Base-by-base conservation (phyloP, 2,329 filamentous ascomycete species). In the Claviceps maximensis region DNA sequence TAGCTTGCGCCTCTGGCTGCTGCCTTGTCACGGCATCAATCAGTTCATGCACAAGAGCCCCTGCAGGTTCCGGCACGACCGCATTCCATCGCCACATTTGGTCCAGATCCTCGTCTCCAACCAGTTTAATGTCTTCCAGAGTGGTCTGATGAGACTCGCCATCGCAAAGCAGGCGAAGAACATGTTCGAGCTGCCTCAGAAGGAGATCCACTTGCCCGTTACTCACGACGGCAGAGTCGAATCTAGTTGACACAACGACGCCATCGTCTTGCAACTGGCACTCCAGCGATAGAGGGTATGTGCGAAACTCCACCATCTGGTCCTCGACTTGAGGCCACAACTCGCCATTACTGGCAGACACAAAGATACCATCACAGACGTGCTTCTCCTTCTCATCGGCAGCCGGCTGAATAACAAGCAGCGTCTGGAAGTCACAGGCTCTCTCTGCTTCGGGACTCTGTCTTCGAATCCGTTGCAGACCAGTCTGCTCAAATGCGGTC, bases 381-480 rank as follows among this genome's bases (percentile, higher is more conserved):
- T 23, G 44, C 38, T 52, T 52, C 36, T 52, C 51, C 47, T 53
- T 42, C 40, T 50, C 19, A 19, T 53, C 47, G 9, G 40, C 38
- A 7, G 38, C 47, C 21, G 52, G 52, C 33, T 53, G 52, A 31
- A 50, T 47, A 19, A 52, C 48, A 17, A 60, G 50, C 9, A 60
- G 47, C 0, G 58, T 58, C 33, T 55, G 55, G 31, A 60, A 60
- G 21, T 53, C 52, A 38, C 57, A 57, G n/a, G 48, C 58, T 40
- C 52, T n/a, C 6, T 52, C 53, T 12, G 58, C 50, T n/a, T 59
- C 53, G 2, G 49, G 25, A 19, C 50, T 48, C 3, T 59, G 17
- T 27, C 54, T 51, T 17, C 56, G 54, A 74, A 50, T 58, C 38
- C 62, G 56, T 3, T 62, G 59, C 2, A 67, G 49, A 29, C 63